Evolutionary conservation across 1,284 basidiomycete genomes (phyloP), one percentile per base, ranked within the genome.

Genomic region (Heterobasidion parviporum): DNA sequence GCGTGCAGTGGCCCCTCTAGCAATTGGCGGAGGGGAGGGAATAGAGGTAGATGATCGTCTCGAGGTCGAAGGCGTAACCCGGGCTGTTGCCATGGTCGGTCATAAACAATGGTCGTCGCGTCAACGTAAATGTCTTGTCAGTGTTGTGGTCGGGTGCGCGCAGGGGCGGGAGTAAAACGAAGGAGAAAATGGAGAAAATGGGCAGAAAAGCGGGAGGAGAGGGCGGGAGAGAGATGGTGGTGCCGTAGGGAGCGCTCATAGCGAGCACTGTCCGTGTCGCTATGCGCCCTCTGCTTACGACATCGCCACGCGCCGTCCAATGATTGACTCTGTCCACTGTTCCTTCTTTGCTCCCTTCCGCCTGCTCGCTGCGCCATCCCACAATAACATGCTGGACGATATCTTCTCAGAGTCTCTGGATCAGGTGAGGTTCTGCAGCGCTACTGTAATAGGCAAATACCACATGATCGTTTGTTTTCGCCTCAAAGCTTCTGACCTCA

Each of bases 61-160:
- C 35, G 79, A 73, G 44, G 78, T 67, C 33, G 79, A 72, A 46
- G 77, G 67, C 34, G 75, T 69, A 54, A 69, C 65, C 60, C 79
- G 72, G 32, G 71, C 54, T 54, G 71, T 63, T 66, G 60, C 44
- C 32, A 47, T 26, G 50, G 47, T 26, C 26, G 26, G 26, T 48
- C 15, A 50, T 35, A 44, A 20, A 43, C 16, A 50, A 34, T 51
- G 20, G 41, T 52, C 18, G 33, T 46, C 34, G 48, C 18, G 54
- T 14, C 16, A 26, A 48, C 45, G 20, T n/a, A 15, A 35, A 16
- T 15, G 32, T 52, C n/a, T 36, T 35, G 26, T 38, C 34, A 36
- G 15, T 14, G 15, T 50, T 18, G 48, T 50, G 20, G 8, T 50
- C 3, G 15, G 18, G 15, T 50, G 32, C 26, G 26, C 26, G 5